phyloP scores from a whole-genome alignment of 1,284 basidiomycete species.

The Leccinum solheimii region DNA sequence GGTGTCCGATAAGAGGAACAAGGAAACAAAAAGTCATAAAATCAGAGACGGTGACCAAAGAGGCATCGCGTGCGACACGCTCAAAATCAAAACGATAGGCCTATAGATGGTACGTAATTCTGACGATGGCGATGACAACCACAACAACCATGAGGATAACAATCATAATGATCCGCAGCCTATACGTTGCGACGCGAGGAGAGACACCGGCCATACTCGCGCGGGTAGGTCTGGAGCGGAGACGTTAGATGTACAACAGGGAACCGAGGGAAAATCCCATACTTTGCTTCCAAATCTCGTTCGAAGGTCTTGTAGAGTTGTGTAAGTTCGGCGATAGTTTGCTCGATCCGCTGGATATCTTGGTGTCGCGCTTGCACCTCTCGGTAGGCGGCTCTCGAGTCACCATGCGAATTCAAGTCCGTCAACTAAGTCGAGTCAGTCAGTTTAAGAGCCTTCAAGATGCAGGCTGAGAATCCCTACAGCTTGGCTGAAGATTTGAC shows the following conservation, averaged over 20 bases:
- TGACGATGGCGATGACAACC: no score
- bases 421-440: constrained; percentile 57
- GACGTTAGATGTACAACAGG: constrained; percentile 13
- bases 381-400: constrained; percentile 87
- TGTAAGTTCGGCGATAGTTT: constrained; percentile 88
- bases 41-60: no score
- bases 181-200: neutral
- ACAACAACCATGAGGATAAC: no score
- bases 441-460: neutral
- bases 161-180: no score
- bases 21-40: no score
- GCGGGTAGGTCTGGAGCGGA: constrained; percentile 60
- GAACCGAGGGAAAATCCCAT: neutral
- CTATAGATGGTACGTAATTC: no score
- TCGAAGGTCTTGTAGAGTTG: constrained; percentile 91
- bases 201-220: no score
- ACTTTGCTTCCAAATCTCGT: constrained; percentile 84
- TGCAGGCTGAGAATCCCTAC: constrained; percentile 46
- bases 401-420: constrained; percentile 88
- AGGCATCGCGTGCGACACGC: neutral
- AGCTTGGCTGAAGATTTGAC: constrained; percentile 95
- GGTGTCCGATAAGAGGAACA: neutral
- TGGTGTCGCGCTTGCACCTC: constrained; percentile 97
- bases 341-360: constrained; percentile 93
- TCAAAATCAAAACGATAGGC: no score